Base-by-base conservation (phyloP, 345 rosid species). In the Eucalyptus pauciflora region DNA sequence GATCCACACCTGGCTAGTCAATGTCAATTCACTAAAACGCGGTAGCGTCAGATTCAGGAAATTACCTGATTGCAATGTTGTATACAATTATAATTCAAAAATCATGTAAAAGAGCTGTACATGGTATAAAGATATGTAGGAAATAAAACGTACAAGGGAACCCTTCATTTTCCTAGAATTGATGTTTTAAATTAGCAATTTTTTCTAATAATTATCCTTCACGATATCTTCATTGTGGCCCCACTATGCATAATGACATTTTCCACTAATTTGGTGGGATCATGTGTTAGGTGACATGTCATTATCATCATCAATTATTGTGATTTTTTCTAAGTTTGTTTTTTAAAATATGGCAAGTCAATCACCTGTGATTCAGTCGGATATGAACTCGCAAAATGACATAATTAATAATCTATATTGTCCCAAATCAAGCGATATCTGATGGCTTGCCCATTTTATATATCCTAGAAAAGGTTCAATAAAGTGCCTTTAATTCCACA, bases 191-290 rank as follows among this genome's bases (percentile, higher is more conserved):
- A 18, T 2, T 37, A 6, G 9, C 13, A 76, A 41, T 20, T 76
- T 20, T 76, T 0, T 18, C 37, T 7, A n/a, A n/a, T 16, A 29
- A n/a, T n/a, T 7, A 5, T 15, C 41, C 5, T 7, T n/a, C 10
- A 8, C 20, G 76, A 67, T 67, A n/a, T 67, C 29, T 76, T 37
- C 83, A 20, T 2, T 10, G 48, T 22, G 85, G 13, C 85, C 85
- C 48, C 85, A 76, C 85, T 0, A 20, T 10, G 15, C 15, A 41
- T 13, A 22, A 20, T 76, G 85, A 76, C 14, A 76, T 76, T 41
- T 22, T 76, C 48, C 48, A 37, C 29, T 76, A 6, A 11, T 20
- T 41, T 41, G 29, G 48, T 41, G 48, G 85, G 85, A 20, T 71
- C 48, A 76, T 10, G 83, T 43, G 45, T 24, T 76, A 24, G 85